phyloP scores from a whole-genome alignment of 768 basidiomycete species.

The Psilocybe cyanescens region DNA sequence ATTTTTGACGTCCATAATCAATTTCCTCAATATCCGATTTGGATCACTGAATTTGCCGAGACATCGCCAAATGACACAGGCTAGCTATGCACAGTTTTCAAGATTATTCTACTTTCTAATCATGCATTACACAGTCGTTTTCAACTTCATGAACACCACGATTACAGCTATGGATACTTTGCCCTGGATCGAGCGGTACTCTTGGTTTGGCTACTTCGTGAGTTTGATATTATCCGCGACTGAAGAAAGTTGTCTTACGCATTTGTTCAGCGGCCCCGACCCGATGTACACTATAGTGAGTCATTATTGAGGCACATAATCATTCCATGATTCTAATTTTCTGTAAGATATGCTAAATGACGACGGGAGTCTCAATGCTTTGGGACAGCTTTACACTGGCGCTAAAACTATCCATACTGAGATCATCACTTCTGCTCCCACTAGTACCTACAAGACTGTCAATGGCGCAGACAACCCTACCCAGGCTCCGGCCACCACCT shows the following conservation, averaged over 20 bases:
- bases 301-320: background rate
- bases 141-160: slow-evolving; percentile 60
- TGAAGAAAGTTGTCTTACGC: slow-evolving; percentile 1
- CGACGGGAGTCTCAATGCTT: slow-evolving; percentile 46
- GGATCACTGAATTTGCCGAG: slow-evolving; percentile 70
- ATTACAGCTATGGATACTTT: slow-evolving; percentile 57
- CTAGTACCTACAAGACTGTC: slow-evolving; percentile 33
- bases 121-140: slow-evolving; percentile 38
- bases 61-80: slow-evolving; percentile 49
- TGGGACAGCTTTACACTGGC: slow-evolving; percentile 50
- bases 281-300: slow-evolving; percentile 46
- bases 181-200: slow-evolving; percentile 63
- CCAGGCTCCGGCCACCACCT: slow-evolving; percentile 39
- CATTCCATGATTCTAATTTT: slow-evolving; percentile 6
- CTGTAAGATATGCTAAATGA: slow-evolving; percentile 44
- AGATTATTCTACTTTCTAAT: background rate
- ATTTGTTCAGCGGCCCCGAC: slow-evolving; percentile 39
- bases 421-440: slow-evolving; percentile 29
- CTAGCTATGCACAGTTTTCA: slow-evolving; percentile 17
- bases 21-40: slow-evolving; percentile 55
- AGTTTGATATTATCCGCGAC: background rate
- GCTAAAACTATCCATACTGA: slow-evolving; percentile 49
- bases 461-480: slow-evolving; percentile 40
- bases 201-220: slow-evolving; percentile 57
- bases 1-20: slow-evolving; percentile 54